A percentile compares a stretch with the other conserved stretches of the same genome.
phyloP scores from a whole-genome alignment of 805 yeast species.

The Kazachstania bromeliacearum region DNA sequence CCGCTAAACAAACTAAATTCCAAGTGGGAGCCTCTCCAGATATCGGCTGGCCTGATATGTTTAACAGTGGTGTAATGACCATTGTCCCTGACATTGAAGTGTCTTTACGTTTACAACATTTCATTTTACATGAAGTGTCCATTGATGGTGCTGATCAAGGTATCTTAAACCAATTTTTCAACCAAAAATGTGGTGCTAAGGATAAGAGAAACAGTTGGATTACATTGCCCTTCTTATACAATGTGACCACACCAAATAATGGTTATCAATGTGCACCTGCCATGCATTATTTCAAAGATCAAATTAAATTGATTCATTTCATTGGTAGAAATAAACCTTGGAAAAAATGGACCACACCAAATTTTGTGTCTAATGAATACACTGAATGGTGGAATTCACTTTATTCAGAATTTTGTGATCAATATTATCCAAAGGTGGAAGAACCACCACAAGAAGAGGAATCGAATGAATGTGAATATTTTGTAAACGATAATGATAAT shows the following conservation, averaged over 20 bases:
- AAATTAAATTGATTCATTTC: conserved; percentile 48
- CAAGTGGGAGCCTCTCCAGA: conserved; percentile 56
- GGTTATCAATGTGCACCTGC: conserved; percentile 73
- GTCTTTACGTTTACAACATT: conserved; percentile 34
- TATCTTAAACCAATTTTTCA: conserved; percentile 65
- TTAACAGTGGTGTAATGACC: conserved; percentile 70
- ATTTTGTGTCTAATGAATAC: conserved; percentile 7
- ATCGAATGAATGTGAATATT: background rate
- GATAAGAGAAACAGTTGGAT: conserved; percentile 41
- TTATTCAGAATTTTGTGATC: conserved; percentile 11
- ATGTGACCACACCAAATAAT: conserved; percentile 62
- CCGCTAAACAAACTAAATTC: conserved; percentile 16
- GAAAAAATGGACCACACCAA: conserved; percentile 21
- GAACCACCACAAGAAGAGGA: background rate
- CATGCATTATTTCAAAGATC: conserved; percentile 38
- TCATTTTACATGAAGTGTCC: conserved; percentile 25
- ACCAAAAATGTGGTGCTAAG: conserved; percentile 17
- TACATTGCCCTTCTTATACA: conserved; percentile 68
- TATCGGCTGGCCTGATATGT: conserved; percentile 87
- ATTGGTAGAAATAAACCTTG: conserved; percentile 60
- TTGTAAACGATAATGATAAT: background rate
- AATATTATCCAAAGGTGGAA: background rate
- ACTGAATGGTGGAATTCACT: conserved; percentile 12
- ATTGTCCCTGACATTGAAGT: conserved; percentile 42
- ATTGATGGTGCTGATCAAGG: conserved; percentile 96